Evolutionary conservation across 257 asterid genomes (phyloP).

Genomic region (Pogostemon cablin): DNA sequence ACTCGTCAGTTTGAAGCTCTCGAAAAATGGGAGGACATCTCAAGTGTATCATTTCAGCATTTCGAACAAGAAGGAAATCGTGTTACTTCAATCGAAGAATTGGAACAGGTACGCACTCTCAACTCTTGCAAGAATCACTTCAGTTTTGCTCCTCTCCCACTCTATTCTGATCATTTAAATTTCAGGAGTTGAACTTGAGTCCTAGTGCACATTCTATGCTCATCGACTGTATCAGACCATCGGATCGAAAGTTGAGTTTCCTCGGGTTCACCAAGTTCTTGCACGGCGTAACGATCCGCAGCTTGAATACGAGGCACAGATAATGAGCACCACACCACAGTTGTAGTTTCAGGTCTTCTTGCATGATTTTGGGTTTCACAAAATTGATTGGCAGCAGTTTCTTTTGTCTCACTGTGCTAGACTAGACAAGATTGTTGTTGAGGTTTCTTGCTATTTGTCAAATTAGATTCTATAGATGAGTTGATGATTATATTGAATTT

Average conservation of each 20-base stretch:
- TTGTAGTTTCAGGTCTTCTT: background rate
- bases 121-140: too few species aligned
- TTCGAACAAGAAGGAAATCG: slow-evolving; percentile 88
- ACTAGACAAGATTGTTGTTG: slow-evolving; percentile 10
- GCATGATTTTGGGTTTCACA: too few species aligned
- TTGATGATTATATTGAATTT: background rate
- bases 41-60: slow-evolving; percentile 63
- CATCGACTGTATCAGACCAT: slow-evolving; percentile 81
- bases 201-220: slow-evolving; percentile 65
- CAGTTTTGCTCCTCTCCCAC: background rate
- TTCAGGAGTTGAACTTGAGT: slow-evolving; percentile 89
- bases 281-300: slow-evolving; percentile 88
- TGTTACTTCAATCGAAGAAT: slow-evolving; percentile 65
- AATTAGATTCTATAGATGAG: slow-evolving; percentile 25
- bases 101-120: slow-evolving; percentile 67
- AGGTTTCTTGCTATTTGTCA: background rate
- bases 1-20: slow-evolving; percentile 85
- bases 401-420: background rate
- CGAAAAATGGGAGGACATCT: slow-evolving; percentile 91
- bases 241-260: slow-evolving; percentile 74
- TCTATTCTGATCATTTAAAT: background rate
- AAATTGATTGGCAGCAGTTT: background rate
- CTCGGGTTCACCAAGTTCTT: slow-evolving; percentile 90
- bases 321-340: slow-evolving; percentile 29
- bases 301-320: slow-evolving; percentile 62